These are phyloP conservation scores for Nicotiana tabacum DNA, from an alignment of 257 asterid genomes.

Conservation along the genomic window DNA sequence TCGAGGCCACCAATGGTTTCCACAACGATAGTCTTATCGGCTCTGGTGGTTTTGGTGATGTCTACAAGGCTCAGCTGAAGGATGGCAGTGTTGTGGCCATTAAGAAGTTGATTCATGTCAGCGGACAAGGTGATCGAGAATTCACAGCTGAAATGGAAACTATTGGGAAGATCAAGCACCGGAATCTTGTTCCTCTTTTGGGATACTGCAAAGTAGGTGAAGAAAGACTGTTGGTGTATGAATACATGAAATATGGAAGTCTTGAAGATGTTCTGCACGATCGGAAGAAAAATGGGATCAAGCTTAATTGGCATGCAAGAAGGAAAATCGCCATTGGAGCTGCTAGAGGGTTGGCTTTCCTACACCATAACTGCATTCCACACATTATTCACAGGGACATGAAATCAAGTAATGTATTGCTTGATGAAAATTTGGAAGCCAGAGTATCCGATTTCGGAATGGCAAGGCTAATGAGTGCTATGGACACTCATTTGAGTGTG, in stretches of 20 bases:
- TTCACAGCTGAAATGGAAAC: constrained; percentile 98
- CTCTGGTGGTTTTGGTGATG: constrained; percentile 95
- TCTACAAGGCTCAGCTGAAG: constrained; percentile 74
- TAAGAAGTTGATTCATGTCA: constrained; percentile 76
- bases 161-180: constrained; percentile 82
- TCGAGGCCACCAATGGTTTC: constrained; percentile 83
- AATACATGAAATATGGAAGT: constrained; percentile 91
- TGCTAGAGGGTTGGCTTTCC: constrained; percentile 83
- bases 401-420: constrained; percentile 91
- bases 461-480: constrained; percentile 83
- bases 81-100: constrained; percentile 86
- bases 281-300: constrained; percentile 53
- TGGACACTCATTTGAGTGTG: constrained; percentile 89
- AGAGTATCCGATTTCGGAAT: constrained; percentile 95
- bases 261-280: constrained; percentile 82
- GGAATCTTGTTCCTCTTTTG: constrained; percentile 76
- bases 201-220: constrained; percentile 90
- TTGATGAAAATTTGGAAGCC: constrained; percentile 81
- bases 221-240: constrained; percentile 81
- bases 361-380: constrained; percentile 84
- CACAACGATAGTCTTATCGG: constrained; percentile 70
- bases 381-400: constrained; percentile 91
- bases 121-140: constrained; percentile 89
- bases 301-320: constrained; percentile 69
- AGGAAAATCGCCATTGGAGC: constrained; percentile 82